These are phyloP conservation scores for Poa annua DNA, from an alignment of 176 grass and related monocot species.

Conservation along the genomic window DNA sequence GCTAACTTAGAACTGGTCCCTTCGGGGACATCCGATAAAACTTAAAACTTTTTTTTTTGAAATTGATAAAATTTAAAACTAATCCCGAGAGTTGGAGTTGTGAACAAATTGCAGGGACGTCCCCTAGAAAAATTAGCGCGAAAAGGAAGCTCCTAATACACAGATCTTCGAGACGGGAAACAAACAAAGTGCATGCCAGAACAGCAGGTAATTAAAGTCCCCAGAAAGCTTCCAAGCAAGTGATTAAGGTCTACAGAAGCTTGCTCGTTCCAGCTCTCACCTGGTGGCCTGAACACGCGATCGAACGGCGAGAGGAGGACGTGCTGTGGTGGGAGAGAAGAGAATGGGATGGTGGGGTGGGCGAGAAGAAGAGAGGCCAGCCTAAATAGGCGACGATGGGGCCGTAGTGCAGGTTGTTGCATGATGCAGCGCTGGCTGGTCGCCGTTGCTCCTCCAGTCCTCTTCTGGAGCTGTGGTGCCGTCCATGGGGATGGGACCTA, in stretches of 20 bases:
- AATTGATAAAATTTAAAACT: no score
- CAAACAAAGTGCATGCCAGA: neutral
- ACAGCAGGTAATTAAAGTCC: no score
- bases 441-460: neutral
- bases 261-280: neutral
- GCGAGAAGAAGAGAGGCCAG: neutral
- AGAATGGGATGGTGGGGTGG: neutral
- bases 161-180: neutral
- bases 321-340: neutral
- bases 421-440: constrained; percentile 2
- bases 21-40: no score
- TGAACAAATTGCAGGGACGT: neutral
- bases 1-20: no score
- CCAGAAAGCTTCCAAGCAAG: no score
- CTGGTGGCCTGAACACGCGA: neutral
- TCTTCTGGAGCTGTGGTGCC: neutral
- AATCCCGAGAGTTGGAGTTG: no score
- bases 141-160: neutral
- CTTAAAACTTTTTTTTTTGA: no score
- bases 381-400: neutral
- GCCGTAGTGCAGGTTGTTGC: neutral
- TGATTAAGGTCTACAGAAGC: neutral
- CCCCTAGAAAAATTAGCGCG: neutral
- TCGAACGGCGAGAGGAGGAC: neutral
- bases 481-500: neutral